Conservation (phyloP, 768 basidiomycete genomes). For the Artomyces pyxidatus region DNA sequence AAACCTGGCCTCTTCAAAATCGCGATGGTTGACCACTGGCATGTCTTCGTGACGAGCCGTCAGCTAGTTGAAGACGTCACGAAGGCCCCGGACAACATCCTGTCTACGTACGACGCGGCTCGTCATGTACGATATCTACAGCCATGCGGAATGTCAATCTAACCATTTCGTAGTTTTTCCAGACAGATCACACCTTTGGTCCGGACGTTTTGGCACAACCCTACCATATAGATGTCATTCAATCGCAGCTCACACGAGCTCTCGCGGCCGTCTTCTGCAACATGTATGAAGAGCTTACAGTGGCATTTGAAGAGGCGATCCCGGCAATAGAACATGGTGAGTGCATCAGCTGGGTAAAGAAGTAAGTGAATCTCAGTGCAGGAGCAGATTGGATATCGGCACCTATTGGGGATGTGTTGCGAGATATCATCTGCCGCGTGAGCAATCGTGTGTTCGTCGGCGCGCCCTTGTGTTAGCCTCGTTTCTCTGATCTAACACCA, state of each 20-base stretch:
- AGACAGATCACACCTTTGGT: neutral
- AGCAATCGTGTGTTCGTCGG: conserved; percentile 37
- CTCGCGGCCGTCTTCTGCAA: neutral
- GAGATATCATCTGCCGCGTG: conserved; percentile 26
- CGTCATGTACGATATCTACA: too few species aligned
- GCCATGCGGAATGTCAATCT: too few species aligned
- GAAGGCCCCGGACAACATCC: neutral
- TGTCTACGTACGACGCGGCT: conserved; percentile 3
- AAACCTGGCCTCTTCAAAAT: neutral
- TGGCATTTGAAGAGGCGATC: neutral
- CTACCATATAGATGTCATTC: neutral
- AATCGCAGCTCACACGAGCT: conserved; percentile 1
- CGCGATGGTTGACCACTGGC: neutral
- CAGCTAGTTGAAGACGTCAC: neutral
- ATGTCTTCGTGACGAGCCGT: neutral
- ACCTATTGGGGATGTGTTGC: too few species aligned
- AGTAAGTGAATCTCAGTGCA: too few species aligned
- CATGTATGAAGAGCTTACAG: neutral
- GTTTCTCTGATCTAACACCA: too few species aligned
- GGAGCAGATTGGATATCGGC: too few species aligned
- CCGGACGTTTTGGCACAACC: neutral
- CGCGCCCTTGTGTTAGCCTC: conserved; percentile 27
- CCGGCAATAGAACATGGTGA: conserved; percentile 1
- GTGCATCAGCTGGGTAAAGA: too few species aligned
- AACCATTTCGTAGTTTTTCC: conserved; percentile 1